Evolutionary conservation across 345 rosid species (phyloP), one percentile per base, ranked within the genome.

Genomic region (Euphorbia peplus): DNA sequence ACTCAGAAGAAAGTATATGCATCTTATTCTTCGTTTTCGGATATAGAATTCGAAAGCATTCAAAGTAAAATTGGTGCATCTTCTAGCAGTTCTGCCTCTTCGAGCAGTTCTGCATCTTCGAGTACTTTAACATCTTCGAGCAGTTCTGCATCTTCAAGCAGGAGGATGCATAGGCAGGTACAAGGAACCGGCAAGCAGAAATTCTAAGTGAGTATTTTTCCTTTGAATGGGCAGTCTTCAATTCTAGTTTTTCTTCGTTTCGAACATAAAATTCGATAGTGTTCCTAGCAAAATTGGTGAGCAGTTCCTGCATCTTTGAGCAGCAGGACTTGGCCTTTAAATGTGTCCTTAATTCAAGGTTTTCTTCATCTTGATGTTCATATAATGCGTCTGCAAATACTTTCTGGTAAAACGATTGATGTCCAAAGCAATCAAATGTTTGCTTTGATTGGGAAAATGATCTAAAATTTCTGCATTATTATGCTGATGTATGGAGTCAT

Each of bases 11-110:
- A 60, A 66, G 74, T 79, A 44, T 80, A 47, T 30, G 88, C 83
- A 0, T 79, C 79, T 1, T 90, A 88, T 75, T 90, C 97, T 3
- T 88, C 97, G 1, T 90, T 88, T 73, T 90, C 97, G 0, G 95
- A 88, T 69, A 84, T 84, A 56, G 95, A 87, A 75, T 74, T 67
- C 0, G 87, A 84, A 64, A 70, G 63, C 37, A 10, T 61, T 46
- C 57, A 72, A 0, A 16, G 39, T 24, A 73, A 59, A 67, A 19
- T 63, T 24, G 76, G 16, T 46, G 14, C 39, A 21, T 54, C 39
- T 55, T 26, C 25, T 15, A 25, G 46, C 67, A 26, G 25, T 58
- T 69, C 51, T 55, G 26, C 32, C 22, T 48, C 50, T 46, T 5
- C 70, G 15, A 47, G 2, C 52, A 47, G 5, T 15, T 32, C 37